Base-by-base conservation (phyloP, 768 basidiomycete genomes). In the Hortiboletus campestris region DNA sequence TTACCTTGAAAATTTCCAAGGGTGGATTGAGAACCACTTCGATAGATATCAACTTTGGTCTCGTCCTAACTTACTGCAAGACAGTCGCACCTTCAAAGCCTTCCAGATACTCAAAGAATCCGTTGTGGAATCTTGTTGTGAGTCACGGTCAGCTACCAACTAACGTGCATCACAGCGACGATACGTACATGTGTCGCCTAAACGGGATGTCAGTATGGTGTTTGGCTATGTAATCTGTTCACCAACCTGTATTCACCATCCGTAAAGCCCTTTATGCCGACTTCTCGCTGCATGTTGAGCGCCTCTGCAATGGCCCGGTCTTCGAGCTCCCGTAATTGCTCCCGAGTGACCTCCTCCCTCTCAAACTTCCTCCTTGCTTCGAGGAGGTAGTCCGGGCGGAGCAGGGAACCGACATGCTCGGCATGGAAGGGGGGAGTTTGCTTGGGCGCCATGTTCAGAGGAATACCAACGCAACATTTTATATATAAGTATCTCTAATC, bases 401-500 rank as follows among this genome's bases (percentile, higher is more conserved):
- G 76, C 36, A 79, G 65, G 9, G 76, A 78, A 34, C 78, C 78
- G 12, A 78, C 56, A 58, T 78, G 78, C 51, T 79, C 78, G 14
- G 78, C 76, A 25, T 76, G 72, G 67, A 77, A 77, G 22, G 78
- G 78, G 6, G 78, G 78, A n/a, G 43, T 54, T 36, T 69, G 64
- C 45, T 63, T 69, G 13, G 53, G 25, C 1, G 49, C 14, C 65
- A 69, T 69, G 9, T 29, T 55, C 11, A 38, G 41, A 44, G 34
- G 19, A 32, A n/a, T 7, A 10, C n/a, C n/a, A n/a, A n/a, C n/a
- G n/a, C n/a, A n/a, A n/a, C n/a, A n/a, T n/a, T n/a, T n/a, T n/a
- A n/a, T n/a, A n/a, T n/a, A n/a, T n/a, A n/a, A n/a, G n/a, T n/a
- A n/a, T n/a, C n/a, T n/a, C n/a, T n/a, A n/a, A n/a, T n/a, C n/a